phyloP scores from a whole-genome alignment of 768 basidiomycete species.

The Serendipita sp. region DNA sequence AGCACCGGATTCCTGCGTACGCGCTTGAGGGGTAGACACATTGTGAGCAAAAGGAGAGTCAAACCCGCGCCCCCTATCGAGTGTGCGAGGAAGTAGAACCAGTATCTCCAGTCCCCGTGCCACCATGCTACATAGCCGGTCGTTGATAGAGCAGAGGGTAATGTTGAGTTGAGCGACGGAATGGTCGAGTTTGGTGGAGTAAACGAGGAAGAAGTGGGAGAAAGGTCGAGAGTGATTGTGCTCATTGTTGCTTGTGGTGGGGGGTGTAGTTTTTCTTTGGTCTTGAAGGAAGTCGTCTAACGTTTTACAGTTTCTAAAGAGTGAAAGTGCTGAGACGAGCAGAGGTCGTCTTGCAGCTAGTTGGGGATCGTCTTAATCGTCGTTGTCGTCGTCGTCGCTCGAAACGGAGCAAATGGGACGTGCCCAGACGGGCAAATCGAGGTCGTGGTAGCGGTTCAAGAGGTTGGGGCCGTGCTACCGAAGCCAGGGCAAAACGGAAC shows the following conservation, averaged over 20 bases:
- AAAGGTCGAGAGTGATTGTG: neutral
- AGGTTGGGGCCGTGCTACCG: no score
- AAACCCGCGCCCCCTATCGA: neutral
- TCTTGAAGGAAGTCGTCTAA: neutral
- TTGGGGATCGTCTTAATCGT: no score
- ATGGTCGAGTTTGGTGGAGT: no score
- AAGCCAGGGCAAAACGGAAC: no score
- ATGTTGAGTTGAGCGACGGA: neutral
- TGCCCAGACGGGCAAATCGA: no score
- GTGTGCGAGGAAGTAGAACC: slow-evolving; percentile 5
- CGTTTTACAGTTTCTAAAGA: neutral
- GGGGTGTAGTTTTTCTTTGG: neutral
- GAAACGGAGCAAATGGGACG: no score
- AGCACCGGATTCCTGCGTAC: neutral
- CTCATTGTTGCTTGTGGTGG: neutral
- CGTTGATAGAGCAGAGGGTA: neutral
- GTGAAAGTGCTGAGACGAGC: neutral
- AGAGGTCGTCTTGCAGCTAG: no score
- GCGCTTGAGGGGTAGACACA: neutral
- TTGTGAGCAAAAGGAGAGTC: neutral
- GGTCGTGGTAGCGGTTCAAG: no score
- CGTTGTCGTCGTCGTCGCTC: no score
- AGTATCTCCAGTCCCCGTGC: neutral
- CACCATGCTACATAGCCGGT: neutral
- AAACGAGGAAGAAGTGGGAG: neutral